A percentile compares a stretch with the other conserved stretches of the same genome.
These are phyloP conservation scores for Gentiana macrophylla DNA, from an alignment of 257 asterid species.

Conservation along the genomic window DNA sequence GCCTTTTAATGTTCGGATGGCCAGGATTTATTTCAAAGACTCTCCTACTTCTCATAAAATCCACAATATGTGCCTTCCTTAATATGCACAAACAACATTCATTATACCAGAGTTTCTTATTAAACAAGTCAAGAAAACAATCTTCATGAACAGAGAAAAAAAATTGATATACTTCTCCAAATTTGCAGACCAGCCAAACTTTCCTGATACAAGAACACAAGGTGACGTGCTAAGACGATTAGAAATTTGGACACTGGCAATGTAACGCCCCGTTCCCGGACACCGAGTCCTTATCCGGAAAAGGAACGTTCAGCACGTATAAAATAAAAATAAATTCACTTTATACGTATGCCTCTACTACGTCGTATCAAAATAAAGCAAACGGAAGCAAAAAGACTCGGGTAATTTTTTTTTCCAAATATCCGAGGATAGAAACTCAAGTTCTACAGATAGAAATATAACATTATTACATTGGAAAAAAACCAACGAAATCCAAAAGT, in stretches of 20 bases:
- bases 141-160: background rate
- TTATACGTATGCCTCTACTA: too few relatives aligned
- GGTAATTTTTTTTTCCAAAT: too few relatives aligned
- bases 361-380: too few relatives aligned
- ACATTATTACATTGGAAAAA: too few relatives aligned
- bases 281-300: too few relatives aligned
- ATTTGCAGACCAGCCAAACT: constrained; percentile 99
- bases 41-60: constrained; percentile 86
- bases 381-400: too few relatives aligned
- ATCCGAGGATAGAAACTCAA: too few relatives aligned
- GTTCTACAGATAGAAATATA: too few relatives aligned
- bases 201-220: constrained; percentile 94
- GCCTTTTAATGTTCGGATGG: constrained; percentile 70
- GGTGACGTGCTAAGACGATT: constrained; percentile 88
- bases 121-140: background rate
- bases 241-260: constrained; percentile 80
- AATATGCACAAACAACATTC: constrained; percentile 38
- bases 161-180: constrained; percentile 69
- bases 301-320: too few relatives aligned
- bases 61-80: constrained; percentile 84
- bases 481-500: too few relatives aligned
- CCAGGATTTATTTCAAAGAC: constrained; percentile 95
- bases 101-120: background rate
- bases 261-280: too few relatives aligned
- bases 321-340: too few relatives aligned